Base-by-base conservation (phyloP, 2,329 filamentous ascomycete species). In the Apiospora saccharicola region DNA sequence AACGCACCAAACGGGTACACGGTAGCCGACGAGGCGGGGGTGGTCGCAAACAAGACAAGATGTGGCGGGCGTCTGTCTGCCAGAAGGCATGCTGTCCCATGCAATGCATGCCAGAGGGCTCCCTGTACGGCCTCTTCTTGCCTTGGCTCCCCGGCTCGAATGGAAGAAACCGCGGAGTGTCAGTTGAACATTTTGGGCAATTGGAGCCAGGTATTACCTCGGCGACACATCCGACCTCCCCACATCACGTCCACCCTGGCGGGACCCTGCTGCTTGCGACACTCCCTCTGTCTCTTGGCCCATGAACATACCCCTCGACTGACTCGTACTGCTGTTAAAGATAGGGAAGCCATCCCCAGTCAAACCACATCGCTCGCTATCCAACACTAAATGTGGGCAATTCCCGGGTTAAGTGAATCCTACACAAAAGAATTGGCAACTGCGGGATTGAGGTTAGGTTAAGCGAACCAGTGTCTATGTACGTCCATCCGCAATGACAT, bases 211-310 rank as follows among this genome's bases (percentile, higher is more conserved):
- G 53, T 61, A 61, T 61, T 61, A 61, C 53, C 53, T 61, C 53
- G 53, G 53, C 53, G 53, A 7, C 53, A 61, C 53, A 61, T 61
- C 53, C 53, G 53, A 61, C 53, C 53, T 61, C 53, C 37, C 53
- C 53, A 61, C 53, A 12, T 37, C 53, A 61, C 53, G 53, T 61
- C 53, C 53, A 37, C 53, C 30, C 53, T 37, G 53, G 22, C 53
- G 53, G 53, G 30, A 61, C 53, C 53, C 53, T 61, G 53, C 53
- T 51, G 49, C 49, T 51, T 51, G n/a, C 53, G 30, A 34, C 30
- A 61, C 30, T 34, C 19, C 26, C 53, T 61, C n/a, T 13, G 14
- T 34, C 30, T 61, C 12, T 13, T 19, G 53, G 30, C 53, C 19
- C 30, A 22, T 61, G 16, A 22, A 16, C 44, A 22, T 47, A 22